Conservation (phyloP, 306 rosid species). For the Begonia loranthoides region DNA sequence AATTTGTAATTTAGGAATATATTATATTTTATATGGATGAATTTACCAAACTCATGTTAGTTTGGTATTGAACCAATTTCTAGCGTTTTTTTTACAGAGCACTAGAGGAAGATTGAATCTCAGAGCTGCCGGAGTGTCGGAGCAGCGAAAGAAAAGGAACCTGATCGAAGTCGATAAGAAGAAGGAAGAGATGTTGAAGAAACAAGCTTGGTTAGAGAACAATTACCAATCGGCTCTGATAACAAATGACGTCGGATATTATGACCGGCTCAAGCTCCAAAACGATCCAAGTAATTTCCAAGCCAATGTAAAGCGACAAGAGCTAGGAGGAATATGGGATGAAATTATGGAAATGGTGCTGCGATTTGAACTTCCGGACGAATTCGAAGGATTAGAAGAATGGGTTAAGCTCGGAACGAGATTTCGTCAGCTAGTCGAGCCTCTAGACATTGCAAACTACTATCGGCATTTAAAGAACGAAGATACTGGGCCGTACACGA, state of each 20-base stretch:
- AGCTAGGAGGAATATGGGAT: constrained; percentile 60
- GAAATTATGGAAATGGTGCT: constrained; percentile 56
- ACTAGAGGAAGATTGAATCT: constrained; percentile 48
- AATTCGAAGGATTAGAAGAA: constrained; percentile 31
- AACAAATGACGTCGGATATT: constrained; percentile 22
- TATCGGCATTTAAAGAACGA: constrained; percentile 54
- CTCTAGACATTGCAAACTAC: constrained; percentile 71
- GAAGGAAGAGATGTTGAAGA: constrained; percentile 1
- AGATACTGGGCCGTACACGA: constrained; percentile 46
- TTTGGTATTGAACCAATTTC: too few relatives aligned
- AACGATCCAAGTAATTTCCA: constrained; percentile 31
- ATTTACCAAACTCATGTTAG: too few relatives aligned
- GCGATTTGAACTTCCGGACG: constrained; percentile 59
- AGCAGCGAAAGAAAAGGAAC: constrained; percentile 28
- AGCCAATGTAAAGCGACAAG: constrained; percentile 60
- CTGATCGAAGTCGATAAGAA: constrained; percentile 14
- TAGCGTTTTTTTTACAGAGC: constrained; percentile 53
- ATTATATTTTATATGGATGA: too few relatives aligned
- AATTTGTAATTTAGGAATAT: too few relatives aligned
- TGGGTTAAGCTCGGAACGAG: constrained; percentile 43
- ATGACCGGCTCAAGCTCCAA: constrained; percentile 63
- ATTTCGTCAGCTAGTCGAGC: constrained; percentile 56
- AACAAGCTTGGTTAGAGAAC: constrained; percentile 8
- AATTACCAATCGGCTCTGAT: constrained; percentile 22
- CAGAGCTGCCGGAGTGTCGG: constrained; percentile 47